These are phyloP conservation scores for Ilex paraguariensis DNA, from an alignment of 305 asterid species.

Conservation along the genomic window DNA sequence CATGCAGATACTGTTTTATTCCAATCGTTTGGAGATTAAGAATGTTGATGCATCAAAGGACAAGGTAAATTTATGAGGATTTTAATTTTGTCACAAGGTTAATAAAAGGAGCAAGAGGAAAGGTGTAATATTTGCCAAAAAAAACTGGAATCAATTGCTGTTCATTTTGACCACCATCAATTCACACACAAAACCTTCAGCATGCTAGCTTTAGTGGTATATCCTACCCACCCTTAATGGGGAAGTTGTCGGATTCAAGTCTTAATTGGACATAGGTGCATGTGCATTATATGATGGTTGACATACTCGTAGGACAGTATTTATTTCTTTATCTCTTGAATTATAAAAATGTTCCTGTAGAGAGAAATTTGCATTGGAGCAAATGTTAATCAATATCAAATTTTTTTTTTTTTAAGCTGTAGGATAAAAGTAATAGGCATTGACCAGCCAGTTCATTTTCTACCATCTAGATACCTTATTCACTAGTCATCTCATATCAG, in stretches of 20 bases:
- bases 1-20: constrained; percentile 53
- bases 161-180: background rate
- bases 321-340: too few relatives aligned
- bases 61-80: constrained; percentile 31
- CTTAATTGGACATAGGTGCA: too few relatives aligned
- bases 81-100: background rate
- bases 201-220: background rate
- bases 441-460: background rate
- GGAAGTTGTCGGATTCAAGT: too few relatives aligned
- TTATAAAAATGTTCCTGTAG: too few relatives aligned
- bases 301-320: too few relatives aligned
- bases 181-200: background rate
- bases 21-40: constrained; percentile 48
- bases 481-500: background rate
- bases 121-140: background rate
- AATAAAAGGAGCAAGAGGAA: background rate
- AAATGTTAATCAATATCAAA: background rate
- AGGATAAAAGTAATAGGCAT: background rate
- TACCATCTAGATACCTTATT: background rate
- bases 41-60: constrained; percentile 28
- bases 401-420: background rate
- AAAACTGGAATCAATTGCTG: background rate
- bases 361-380: too few relatives aligned
- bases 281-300: too few relatives aligned
- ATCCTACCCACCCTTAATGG: background rate